Evolutionary conservation across 768 basidiomycete genomes (phyloP).

Genomic region (Naematelia encephala): DNA sequence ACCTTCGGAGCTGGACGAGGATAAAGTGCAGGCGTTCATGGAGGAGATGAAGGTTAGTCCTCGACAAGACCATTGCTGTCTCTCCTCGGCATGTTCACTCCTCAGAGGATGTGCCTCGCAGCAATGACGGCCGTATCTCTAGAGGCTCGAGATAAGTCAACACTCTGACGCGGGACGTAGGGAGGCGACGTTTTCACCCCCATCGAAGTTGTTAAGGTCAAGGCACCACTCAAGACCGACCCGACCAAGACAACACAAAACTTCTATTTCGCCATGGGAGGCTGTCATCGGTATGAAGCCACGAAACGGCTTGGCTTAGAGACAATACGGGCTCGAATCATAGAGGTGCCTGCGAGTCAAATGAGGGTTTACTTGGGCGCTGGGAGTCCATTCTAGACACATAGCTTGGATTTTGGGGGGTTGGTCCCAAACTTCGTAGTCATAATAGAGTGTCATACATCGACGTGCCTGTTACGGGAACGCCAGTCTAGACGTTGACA

Average conservation of each 20-base stretch:
- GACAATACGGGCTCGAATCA: conserved; percentile 48
- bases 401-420: not conserved
- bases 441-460: no score
- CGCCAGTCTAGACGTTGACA: no score
- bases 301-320: conserved; percentile 45
- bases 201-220: conserved; percentile 48
- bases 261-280: conserved; percentile 51
- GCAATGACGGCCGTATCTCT: no score
- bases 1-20: conserved; percentile 47
- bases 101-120: no score
- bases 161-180: conserved; percentile 20
- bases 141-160: no score
- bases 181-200: conserved; percentile 50
- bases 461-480: no score
- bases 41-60: conserved; percentile 50
- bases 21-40: conserved; percentile 50
- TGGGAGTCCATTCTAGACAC: conserved; percentile 46
- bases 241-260: conserved; percentile 23
- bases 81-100: no score
- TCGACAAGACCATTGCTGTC: no score
- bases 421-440: no score
- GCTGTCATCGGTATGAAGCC: conserved; percentile 52
- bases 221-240: conserved; percentile 29
- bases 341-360: conserved; percentile 47
- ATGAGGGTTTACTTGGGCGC: conserved; percentile 50